Base-by-base conservation (phyloP, 2,329 filamentous ascomycete genomes). In the Parastagonospora nodorum region DNA sequence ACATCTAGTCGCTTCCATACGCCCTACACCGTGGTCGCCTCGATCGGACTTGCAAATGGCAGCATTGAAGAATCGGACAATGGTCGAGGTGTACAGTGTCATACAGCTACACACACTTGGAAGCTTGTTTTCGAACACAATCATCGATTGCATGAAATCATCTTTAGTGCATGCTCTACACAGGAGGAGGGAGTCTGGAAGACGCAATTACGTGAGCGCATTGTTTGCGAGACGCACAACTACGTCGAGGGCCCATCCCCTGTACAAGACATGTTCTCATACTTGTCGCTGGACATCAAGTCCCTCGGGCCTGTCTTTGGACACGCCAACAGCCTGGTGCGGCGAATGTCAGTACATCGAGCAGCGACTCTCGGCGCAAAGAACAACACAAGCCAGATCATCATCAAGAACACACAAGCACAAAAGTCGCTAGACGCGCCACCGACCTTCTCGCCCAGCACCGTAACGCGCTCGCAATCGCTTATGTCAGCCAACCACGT, bases 81-180 rank as follows among this genome's bases (percentile, higher is more conserved):
- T 68, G 87, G 88, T 15, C 82, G 85, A 96, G 92, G 91, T 0
- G 71, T 97, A 7, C 91, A 93, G 78, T 97, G 92, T 65, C 88
- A 94, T 57, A 90, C 89, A 2, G 89, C 90, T 1, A 86, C 89
- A 0, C 90, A 90, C 71, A 94, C 92, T 1, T 97, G 92, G 93
- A 99, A 97, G 70, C 66, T 97, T 9, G 81, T 90, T 2, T 97
- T 97, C 65, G 87, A 94, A 68, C 84, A 84, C 58, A 82, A 88
- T 49, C 84, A 88, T 58, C 85, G 89, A 52, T 78, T 93, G 45
- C 93, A 90, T 68, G 93, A 97, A 73, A 75, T 96, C 12, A 85
- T 97, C 35, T 81, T 96, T 75, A 95, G 89, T 58, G 93, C 92
- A 31, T 96, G 92, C 63, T 93, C 88, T 1, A 79, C 85, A 0